A percentile compares a stretch with the other conserved stretches of the same genome.
Conservation (phyloP, 2,329 filamentous ascomycete species). For the Chalaropsis ovoidea region DNA sequence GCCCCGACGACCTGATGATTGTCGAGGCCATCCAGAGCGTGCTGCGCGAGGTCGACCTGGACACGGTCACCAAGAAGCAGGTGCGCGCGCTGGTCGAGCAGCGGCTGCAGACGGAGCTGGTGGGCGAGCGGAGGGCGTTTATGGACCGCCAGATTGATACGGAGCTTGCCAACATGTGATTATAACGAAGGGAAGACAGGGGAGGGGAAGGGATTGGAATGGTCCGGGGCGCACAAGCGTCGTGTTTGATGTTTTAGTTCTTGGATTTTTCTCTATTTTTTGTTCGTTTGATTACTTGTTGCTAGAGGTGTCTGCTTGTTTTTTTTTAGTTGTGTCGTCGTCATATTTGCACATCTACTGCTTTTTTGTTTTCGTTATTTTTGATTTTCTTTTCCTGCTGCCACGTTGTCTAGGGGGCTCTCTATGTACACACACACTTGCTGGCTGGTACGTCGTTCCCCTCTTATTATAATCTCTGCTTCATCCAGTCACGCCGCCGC, state of each 20-base stretch:
- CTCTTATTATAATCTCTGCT: too few relatives aligned
- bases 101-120: constrained; percentile 77
- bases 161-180: constrained; percentile 82
- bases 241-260: constrained; percentile 16
- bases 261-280: constrained; percentile 9
- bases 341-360: background rate
- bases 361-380: background rate
- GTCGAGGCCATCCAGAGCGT: constrained; percentile 75
- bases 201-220: background rate
- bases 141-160: constrained; percentile 88
- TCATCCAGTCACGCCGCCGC: too few relatives aligned
- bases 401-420: background rate
- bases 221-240: background rate
- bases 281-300: constrained; percentile 12
- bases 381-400: background rate
- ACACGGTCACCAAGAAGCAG: constrained; percentile 98
- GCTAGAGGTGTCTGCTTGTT: constrained; percentile 11
- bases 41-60: constrained; percentile 78
- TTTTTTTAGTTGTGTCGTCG: background rate
- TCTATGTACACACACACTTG: background rate
- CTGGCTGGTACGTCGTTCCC: too few relatives aligned
- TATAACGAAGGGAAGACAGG: background rate
- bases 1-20: constrained; percentile 70
- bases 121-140: constrained; percentile 76
- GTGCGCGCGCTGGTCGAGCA: constrained; percentile 85